Evolutionary conservation across 495 filamentous ascomycete genomes (phyloP), one percentile per base, ranked within the genome.

Genomic region (Melanomma pulvis-pyrius): DNA sequence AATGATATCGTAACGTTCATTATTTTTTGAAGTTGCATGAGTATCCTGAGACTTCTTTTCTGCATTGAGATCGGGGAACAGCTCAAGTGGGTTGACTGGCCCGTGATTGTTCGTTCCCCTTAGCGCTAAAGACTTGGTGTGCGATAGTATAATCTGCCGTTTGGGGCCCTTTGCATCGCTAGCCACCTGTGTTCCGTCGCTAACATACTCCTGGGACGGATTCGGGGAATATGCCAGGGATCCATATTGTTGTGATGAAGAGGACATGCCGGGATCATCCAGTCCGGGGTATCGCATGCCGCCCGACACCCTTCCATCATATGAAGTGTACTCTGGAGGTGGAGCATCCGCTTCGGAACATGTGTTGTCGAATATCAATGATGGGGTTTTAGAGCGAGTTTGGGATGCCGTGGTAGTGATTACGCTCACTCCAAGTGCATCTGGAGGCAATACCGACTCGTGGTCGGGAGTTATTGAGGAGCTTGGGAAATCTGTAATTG

Each of bases 11-110:
- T n/a, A 36, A 36, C 32, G 32, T 13, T 36, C 32, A 13, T 36
- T n/a, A 15, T 17, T 44, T 44, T 15, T 44, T 44, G 9, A 44
- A 17, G 9, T 6, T 15, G 3, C 8, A 11, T 6, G 17, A 44
- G n/a, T 44, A 15, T 44, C n/a, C n/a, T n/a, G n/a, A n/a, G n/a
- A n/a, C n/a, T n/a, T n/a, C n/a, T n/a, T n/a, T 15, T 15, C 9
- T 17, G 8, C 8, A 17, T 3, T 26, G 34, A 11, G 30, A 7
- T 29, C 21, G 19, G 30, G 12, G 11, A 4, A 57, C 7, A 57
- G 30, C 54, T 57, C 54, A 34, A 22, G 39, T 22, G 59, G 59
- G 54, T 62, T 34, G 1, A 62, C 59, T 3, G 59, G 59, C 12
- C 59, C 59, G 4, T 28, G 28, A 44, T 2, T 22, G 28, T 62